Evolutionary conservation across 1,284 basidiomycete species (phyloP), one percentile per base, ranked within the genome.

Genomic region (Moesziomyces sp.): DNA sequence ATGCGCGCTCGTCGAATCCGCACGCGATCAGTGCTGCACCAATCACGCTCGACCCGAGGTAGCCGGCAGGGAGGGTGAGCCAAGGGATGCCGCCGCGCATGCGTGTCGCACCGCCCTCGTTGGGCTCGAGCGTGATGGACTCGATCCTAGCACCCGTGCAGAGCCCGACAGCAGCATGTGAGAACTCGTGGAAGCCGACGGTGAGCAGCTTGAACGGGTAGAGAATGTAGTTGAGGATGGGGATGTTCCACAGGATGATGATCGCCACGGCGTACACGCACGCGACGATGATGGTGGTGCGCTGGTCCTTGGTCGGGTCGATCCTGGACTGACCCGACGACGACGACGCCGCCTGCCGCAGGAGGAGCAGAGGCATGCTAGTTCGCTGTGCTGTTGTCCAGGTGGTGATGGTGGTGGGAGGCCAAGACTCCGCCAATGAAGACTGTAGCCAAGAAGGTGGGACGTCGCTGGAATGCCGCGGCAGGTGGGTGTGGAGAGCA

Each of bases 31-130:
- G 87, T 50, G 88, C 89, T 0, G 93, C 94, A 23, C 96, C 96
- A 64, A 97, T 95, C 79, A 97, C 86, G 3, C 69, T 72, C 2
- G 74, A 71, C 11, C 96, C 96, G 34, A 97, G 90, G 84, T 98
- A 98, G 5, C 79, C 78, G 3, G 78, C 76, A 11, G 83, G 82
- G 0, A 93, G 87, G 1, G 93, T 93, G 51, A 96, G 87, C 87
- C 91, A 92, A 11, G 90, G 87, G 45, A 97, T 90, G 0, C 95
- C 96, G 26, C 95, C 95, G 40, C 93, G 90, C 94, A 98, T 97
- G 30, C 89, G 87, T 0, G 96, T 98, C 13, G 91, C 90, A 2
- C 96, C 96, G 18, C 94, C 95, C 86, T 97, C 94, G 79, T 97
- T 91, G 30, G 84, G 83, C 63, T 83, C 73, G 45, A 69, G 55